Evolutionary conservation across 2,329 filamentous ascomycete genomes (phyloP), one percentile per base, ranked within the genome.

Genomic region (Neofusicoccum ribis): DNA sequence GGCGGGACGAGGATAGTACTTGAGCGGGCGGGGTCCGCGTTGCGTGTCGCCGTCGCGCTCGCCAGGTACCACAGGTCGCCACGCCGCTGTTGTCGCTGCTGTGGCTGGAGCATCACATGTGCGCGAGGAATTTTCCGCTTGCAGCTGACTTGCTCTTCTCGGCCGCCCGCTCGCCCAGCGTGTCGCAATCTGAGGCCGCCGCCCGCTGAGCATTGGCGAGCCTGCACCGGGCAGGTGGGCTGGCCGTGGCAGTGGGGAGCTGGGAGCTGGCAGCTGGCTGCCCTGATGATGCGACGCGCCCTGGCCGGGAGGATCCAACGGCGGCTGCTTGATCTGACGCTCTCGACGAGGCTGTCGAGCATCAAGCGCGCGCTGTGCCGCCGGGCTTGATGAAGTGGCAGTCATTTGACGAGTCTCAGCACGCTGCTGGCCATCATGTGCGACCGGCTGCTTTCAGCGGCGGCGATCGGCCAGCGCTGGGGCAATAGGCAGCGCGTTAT

Each of bases 21-120:
- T 8, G 34, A n/a, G 23, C 54, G 54, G 39, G 34, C 14, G 46
- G 43, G 27, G 27, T 31, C 58, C 36, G 43, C 15, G 43, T 44
- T 44, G 44, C 39, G 41, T 27, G 39, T 49, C n/a, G 44, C 34
- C 8, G 23, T 23, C 23, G 23, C 23, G 23, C 23, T 23, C 23
- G 31, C 60, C 39, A 44, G 39, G 37, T n/a, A 51, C 60, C 47
- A n/a, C 46, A 20, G 34, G 36, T 43, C 60, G 60, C 60, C 60
- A 63, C 47, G 60, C 60, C 49, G 47, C 61, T 44, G 49, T 3
- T 34, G 47, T 41, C 34, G 43, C 62, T 34, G n/a, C 51, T 56
- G 51, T 56, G 51, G 62, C 62, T 58, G 62, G 51, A 39, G 43
- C 44, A 58, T 64, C 61, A 64, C 61, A 64, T 64, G 61, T 59